Conservation (phyloP, 352 stramenopile genomes). For the Plasmopara halstedii region DNA sequence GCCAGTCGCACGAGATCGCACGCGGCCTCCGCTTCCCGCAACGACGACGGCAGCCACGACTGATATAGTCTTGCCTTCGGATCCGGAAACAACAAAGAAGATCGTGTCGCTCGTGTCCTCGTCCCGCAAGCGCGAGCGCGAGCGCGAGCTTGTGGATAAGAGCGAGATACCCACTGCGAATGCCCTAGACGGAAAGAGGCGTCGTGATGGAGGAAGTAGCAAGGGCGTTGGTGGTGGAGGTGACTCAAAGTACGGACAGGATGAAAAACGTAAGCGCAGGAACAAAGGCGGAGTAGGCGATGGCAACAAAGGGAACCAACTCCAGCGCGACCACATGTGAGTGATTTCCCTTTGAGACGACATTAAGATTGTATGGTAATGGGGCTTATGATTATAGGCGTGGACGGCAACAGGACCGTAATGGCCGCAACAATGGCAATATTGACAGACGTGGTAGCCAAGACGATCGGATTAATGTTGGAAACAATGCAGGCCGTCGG, state of each 20-base stretch:
- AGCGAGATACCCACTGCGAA: constrained; percentile 3
- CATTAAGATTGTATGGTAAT: neutral
- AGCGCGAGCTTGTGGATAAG: constrained; percentile 32
- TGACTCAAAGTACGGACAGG: constrained; percentile 25
- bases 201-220: constrained; percentile 26
- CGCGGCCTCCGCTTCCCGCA: constrained; percentile 19
- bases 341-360: constrained; percentile 1
- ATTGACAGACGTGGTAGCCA: constrained; percentile 15
- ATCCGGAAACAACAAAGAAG: constrained; percentile 34
- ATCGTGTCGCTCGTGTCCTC: constrained; percentile 74
- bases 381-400: constrained; percentile 10
- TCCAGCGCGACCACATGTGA: constrained; percentile 55
- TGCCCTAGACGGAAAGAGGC: constrained; percentile 33
- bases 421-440: constrained; percentile 15
- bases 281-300: constrained; percentile 30
- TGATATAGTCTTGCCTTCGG: constrained; percentile 3
- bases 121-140: constrained; percentile 66
- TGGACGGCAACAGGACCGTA: constrained; percentile 23
- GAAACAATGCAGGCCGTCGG: constrained; percentile 18
- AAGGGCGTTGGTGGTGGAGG: constrained; percentile 6
- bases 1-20: constrained; percentile 16
- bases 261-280: constrained; percentile 50
- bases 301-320: constrained; percentile 18
- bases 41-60: constrained; percentile 4
- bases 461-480: constrained; percentile 18